phyloP scores from a whole-genome alignment of 2,329 filamentous ascomycete genomes.

The Dactylellina cionopaga region DNA sequence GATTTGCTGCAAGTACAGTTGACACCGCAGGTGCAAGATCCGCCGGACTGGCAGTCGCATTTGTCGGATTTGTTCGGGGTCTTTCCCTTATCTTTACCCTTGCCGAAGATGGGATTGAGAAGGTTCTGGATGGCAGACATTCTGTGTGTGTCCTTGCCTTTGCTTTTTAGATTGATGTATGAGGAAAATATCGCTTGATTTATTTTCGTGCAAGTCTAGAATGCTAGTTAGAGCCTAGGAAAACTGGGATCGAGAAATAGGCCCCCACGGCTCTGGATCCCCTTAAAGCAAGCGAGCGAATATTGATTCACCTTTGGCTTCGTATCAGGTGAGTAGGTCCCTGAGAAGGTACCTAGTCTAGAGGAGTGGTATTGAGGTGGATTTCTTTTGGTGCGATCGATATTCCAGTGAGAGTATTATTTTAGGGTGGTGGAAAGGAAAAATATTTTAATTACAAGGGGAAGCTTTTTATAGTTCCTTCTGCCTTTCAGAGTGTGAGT shows the following conservation, averaged over 20 bases:
- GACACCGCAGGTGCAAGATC: constrained; percentile 18
- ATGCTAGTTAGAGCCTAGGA: background rate
- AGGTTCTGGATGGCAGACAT: constrained; percentile 43
- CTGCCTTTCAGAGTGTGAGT: background rate
- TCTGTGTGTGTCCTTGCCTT: background rate
- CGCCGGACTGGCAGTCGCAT: constrained; percentile 28
- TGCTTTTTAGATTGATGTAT: background rate
- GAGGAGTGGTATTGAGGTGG: constrained; percentile 7
- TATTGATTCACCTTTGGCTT: background rate
- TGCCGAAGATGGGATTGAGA: constrained; percentile 43
- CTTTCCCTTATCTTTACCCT: constrained; percentile 25
- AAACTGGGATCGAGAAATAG: background rate
- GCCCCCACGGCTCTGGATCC: background rate
- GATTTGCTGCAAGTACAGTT: constrained; percentile 20
- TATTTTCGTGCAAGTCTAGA: background rate
- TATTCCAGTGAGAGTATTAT: constrained; percentile 32
- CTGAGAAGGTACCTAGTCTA: background rate
- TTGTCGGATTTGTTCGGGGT: constrained; percentile 4
- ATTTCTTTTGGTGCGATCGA: constrained; percentile 9
- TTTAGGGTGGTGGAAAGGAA: background rate
- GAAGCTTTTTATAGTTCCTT: background rate
- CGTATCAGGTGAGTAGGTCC: background rate
- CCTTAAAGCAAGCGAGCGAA: background rate
- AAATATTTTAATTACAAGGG: background rate
- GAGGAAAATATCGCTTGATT: background rate